Percentiles rank a stretch among this genome's conserved stretches.
phyloP scores from a whole-genome alignment of 768 basidiomycete genomes.

The Naganishia antarctica region DNA sequence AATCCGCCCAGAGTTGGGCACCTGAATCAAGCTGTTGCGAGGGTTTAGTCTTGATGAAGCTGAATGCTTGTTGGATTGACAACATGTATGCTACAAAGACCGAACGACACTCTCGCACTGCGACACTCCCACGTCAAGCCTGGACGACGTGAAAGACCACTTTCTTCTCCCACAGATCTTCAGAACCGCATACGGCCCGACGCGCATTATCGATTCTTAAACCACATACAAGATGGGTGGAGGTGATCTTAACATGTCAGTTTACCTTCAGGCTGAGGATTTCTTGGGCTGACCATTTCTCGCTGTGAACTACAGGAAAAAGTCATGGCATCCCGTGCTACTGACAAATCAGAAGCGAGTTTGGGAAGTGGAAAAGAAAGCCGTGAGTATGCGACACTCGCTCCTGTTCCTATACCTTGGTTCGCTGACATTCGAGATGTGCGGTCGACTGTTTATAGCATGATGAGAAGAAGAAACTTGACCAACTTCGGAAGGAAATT shows the following conservation, averaged over 20 bases:
- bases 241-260: constrained; percentile 96
- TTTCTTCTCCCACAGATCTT: no score
- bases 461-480: constrained; percentile 97
- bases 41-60: no score
- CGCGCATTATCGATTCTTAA: constrained; percentile 1
- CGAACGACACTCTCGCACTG: no score
- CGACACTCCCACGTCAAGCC: no score
- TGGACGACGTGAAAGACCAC: no score
- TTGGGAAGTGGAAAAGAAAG: constrained; percentile 97
- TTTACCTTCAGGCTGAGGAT: background rate
- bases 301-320: constrained; percentile 42
- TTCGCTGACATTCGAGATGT: no score
- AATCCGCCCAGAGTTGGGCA: no score
- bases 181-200: no score
- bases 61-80: no score
- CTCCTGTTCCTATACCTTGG: no score
- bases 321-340: constrained; percentile 98
- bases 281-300: constrained; percentile 15
- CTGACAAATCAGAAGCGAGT: constrained; percentile 98
- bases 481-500: constrained; percentile 93
- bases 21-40: no score
- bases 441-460: constrained; percentile 58
- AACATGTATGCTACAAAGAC: no score
- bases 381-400: constrained; percentile 57
- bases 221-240: constrained; percentile 80